phyloP scores from a whole-genome alignment of 2,329 filamentous ascomycete species.

The Epicoccum sorghinum region DNA sequence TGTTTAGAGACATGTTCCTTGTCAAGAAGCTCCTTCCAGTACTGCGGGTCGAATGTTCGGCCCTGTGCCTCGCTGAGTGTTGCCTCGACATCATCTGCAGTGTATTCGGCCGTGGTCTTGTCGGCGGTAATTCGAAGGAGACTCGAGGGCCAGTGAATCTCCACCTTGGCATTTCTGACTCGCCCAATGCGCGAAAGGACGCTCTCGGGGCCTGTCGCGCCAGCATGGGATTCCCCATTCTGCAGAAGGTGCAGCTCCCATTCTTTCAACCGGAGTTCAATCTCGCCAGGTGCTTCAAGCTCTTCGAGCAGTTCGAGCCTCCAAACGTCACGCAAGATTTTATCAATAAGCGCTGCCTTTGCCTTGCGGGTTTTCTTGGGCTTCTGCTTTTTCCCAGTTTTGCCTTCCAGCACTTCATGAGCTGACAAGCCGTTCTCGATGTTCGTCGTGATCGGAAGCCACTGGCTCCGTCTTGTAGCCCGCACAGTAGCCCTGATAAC shows the following conservation, averaged over 20 bases:
- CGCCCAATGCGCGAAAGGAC: slow-evolving; percentile 35
- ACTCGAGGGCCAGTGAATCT: slow-evolving; percentile 31
- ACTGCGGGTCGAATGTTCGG: slow-evolving; percentile 26
- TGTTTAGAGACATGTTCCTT: slow-evolving; percentile 2
- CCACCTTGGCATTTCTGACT: slow-evolving; percentile 38
- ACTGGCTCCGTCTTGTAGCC: slow-evolving; percentile 34
- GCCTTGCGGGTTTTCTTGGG: slow-evolving; percentile 31
- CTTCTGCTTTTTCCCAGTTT: slow-evolving; percentile 9
- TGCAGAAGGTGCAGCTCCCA: slow-evolving; percentile 43
- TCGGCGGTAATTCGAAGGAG: slow-evolving; percentile 47
- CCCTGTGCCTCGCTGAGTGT: slow-evolving; percentile 26
- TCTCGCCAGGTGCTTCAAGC: slow-evolving; percentile 42
- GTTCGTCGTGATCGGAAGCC: slow-evolving; percentile 35
- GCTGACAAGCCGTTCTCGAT: slow-evolving; percentile 33
- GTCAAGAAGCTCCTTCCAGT: slow-evolving; percentile 28
- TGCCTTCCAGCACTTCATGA: slow-evolving; percentile 17
- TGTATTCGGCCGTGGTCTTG: slow-evolving; percentile 44
- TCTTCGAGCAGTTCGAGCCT: slow-evolving; percentile 43
- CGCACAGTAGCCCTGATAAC: slow-evolving; percentile 25
- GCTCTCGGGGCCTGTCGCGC: slow-evolving; percentile 19
- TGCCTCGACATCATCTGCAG: slow-evolving; percentile 42
- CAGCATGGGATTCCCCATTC: slow-evolving; percentile 26
- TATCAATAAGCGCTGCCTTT: slow-evolving; percentile 39
- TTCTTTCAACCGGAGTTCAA: slow-evolving; percentile 41
- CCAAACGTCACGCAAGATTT: slow-evolving; percentile 44